These are phyloP conservation scores for Chlamydomonas urium DNA, from an alignment of 139 green algal genomes.

Conservation along the genomic window DNA sequence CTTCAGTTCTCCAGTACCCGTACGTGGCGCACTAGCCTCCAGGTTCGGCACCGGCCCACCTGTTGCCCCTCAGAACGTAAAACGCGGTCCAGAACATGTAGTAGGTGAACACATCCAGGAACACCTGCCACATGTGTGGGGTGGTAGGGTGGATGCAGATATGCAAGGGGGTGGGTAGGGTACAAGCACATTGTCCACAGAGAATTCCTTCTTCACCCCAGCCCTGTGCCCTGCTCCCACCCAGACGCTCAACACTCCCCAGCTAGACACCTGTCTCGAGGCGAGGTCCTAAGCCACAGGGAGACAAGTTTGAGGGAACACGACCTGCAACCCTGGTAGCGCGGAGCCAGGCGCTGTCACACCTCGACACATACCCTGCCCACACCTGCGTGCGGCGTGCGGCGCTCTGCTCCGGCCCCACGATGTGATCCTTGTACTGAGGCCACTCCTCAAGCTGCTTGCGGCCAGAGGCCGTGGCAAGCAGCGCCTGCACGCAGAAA, in stretches of 20 bases:
- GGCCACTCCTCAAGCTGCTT: conserved; percentile 61
- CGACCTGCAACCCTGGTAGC: not conserved
- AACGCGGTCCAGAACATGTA: conserved; percentile 81
- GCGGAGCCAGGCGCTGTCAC: too few species aligned
- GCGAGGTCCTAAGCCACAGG: too few species aligned
- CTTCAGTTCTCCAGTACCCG: too few species aligned
- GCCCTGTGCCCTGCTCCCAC: not conserved
- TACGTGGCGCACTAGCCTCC: too few species aligned
- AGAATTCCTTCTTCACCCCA: not conserved
- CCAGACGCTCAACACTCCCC: not conserved
- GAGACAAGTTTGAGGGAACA: too few species aligned
- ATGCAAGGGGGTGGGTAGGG: not conserved
- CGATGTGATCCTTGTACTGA: conserved; percentile 57
- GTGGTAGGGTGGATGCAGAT: not conserved
- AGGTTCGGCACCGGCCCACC: too few species aligned
- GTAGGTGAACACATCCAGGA: conserved; percentile 66
- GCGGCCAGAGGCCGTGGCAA: conserved; percentile 39
- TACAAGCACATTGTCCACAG: not conserved
- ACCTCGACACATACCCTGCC: too few species aligned
- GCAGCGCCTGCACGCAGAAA: conserved; percentile 34
- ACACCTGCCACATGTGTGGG: conserved; percentile 48
- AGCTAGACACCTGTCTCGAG: too few species aligned
- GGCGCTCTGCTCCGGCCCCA: conserved; percentile 7
- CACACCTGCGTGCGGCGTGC: conserved; percentile 24
- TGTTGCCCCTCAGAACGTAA: conserved; percentile 65